A percentile compares a stretch with the other conserved stretches of the same genome.
phyloP scores from a whole-genome alignment of 352 stramenopile species.

The Blastocystis hominis region DNA sequence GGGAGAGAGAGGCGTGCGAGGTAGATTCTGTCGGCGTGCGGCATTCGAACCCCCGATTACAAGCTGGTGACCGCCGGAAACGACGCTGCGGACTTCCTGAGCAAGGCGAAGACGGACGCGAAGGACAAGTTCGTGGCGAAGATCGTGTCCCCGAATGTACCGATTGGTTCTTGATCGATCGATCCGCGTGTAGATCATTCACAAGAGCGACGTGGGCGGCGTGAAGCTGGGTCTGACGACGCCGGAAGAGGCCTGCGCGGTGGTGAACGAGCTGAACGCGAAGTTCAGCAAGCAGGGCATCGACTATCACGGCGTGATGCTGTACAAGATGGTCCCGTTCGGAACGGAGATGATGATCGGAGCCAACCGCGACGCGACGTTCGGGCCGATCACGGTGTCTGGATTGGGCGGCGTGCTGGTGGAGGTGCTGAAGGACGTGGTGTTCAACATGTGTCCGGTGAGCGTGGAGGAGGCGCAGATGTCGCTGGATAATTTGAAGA shows the following conservation, averaged over 20 bases:
- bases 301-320: slow-evolving; percentile 48
- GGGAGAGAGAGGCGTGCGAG: not conserved
- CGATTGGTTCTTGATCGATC: too few species aligned
- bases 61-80: not conserved
- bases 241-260: slow-evolving; percentile 12
- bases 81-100: slow-evolving; percentile 19
- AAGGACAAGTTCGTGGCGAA: slow-evolving; percentile 43
- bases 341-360: slow-evolving; percentile 55
- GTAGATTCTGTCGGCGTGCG: slow-evolving; percentile 8
- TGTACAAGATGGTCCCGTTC: slow-evolving; percentile 48
- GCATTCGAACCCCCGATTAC: slow-evolving; percentile 31
- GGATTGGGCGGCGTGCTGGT: slow-evolving; percentile 30
- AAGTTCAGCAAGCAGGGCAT: slow-evolving; percentile 53
- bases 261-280: slow-evolving; percentile 33
- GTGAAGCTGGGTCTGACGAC: slow-evolving; percentile 45
- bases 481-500: slow-evolving; percentile 22
- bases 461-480: not conserved
- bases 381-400: slow-evolving; percentile 42
- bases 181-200: slow-evolving; percentile 29
- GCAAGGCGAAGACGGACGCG: not conserved
- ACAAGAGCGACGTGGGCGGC: slow-evolving; percentile 54
- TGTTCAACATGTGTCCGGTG: slow-evolving; percentile 43
- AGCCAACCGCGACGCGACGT: slow-evolving; percentile 42
- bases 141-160: slow-evolving; percentile 41
- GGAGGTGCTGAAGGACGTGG: slow-evolving; percentile 23